Evolutionary conservation across 768 basidiomycete species (phyloP).

Genomic region (Panellus pusillus): DNA sequence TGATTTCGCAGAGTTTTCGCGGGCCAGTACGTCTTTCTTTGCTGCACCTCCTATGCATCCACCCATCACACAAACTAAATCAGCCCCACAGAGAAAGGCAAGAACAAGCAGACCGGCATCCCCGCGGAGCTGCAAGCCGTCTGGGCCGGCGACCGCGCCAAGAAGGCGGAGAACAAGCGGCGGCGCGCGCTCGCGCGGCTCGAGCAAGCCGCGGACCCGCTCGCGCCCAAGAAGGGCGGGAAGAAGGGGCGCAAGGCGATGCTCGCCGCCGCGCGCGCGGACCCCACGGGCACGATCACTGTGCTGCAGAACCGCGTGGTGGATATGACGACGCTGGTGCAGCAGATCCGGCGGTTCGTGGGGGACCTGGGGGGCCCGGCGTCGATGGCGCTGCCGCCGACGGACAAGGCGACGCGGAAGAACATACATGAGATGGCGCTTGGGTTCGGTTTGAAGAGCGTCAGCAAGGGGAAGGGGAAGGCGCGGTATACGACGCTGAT

Average conservation of each 20-base stretch:
- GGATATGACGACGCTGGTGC: constrained; percentile 66
- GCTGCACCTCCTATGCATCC: too few relatives aligned
- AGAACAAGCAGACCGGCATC: constrained; percentile 53
- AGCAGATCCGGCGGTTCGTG: constrained; percentile 71
- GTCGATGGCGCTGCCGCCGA: constrained; percentile 74
- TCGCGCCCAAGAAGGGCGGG: constrained; percentile 60
- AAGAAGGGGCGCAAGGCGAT: constrained; percentile 73
- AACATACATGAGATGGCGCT: constrained; percentile 77
- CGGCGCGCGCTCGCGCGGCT: constrained; percentile 58
- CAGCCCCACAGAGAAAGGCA: constrained; percentile 37
- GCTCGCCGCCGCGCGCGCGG: constrained; percentile 53
- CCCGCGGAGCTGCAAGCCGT: constrained; percentile 60
- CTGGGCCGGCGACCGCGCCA: constrained; percentile 81
- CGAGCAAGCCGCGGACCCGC: constrained; percentile 60
- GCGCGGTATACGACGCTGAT: constrained; percentile 73
- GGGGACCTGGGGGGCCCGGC: constrained; percentile 47
- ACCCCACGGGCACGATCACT: constrained; percentile 43
- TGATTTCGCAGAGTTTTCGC: constrained; percentile 31
- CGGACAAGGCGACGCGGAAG: constrained; percentile 70
- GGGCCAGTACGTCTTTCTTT: constrained; percentile 49
- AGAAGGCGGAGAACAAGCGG: constrained; percentile 77
- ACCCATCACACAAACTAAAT: too few relatives aligned
- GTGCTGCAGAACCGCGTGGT: constrained; percentile 53
- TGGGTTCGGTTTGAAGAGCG: constrained; percentile 75
- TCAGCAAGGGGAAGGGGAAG: constrained; percentile 71